Conservation (phyloP, 2,329 filamentous ascomycete species). For the Fusarium tricinctum region DNA sequence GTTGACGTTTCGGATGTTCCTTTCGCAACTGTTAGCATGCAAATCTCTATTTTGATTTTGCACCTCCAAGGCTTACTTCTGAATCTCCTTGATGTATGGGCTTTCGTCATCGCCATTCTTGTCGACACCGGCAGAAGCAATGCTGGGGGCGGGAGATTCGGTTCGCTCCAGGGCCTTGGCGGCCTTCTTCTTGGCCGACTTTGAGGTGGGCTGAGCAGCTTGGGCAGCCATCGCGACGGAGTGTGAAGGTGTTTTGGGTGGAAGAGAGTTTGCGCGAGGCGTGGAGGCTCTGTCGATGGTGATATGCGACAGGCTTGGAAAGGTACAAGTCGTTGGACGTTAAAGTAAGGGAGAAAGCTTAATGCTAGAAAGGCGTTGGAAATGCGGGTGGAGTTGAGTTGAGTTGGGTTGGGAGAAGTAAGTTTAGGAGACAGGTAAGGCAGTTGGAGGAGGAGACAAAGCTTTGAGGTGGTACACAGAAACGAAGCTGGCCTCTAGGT, state of each 20-base stretch:
- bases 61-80: conserved; percentile 75
- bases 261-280: conserved; percentile 45
- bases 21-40: conserved; percentile 56
- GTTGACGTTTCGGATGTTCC: conserved; percentile 89
- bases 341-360: conserved; percentile 13
- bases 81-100: conserved; percentile 86
- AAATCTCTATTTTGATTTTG: not conserved
- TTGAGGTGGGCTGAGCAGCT: conserved; percentile 71
- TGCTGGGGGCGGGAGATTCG: conserved; percentile 68
- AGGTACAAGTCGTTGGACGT: conserved; percentile 16
- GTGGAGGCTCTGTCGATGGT: conserved; percentile 31
- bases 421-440: conserved; percentile 6
- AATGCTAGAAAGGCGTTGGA: conserved; percentile 16
- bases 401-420: conserved; percentile 17
- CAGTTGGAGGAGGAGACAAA: conserved; percentile 19
- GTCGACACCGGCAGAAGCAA: conserved; percentile 61
- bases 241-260: conserved; percentile 26
- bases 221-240: conserved; percentile 70
- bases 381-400: conserved; percentile 21
- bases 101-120: conserved; percentile 77
- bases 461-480: conserved; percentile 37
- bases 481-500: conserved; percentile 36
- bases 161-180: conserved; percentile 65
- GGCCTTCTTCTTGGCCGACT: conserved; percentile 77
- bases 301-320: conserved; percentile 39